Evolutionary conservation across 441 rosid genomes (phyloP).

Genomic region (Macaranga tanarius): DNA sequence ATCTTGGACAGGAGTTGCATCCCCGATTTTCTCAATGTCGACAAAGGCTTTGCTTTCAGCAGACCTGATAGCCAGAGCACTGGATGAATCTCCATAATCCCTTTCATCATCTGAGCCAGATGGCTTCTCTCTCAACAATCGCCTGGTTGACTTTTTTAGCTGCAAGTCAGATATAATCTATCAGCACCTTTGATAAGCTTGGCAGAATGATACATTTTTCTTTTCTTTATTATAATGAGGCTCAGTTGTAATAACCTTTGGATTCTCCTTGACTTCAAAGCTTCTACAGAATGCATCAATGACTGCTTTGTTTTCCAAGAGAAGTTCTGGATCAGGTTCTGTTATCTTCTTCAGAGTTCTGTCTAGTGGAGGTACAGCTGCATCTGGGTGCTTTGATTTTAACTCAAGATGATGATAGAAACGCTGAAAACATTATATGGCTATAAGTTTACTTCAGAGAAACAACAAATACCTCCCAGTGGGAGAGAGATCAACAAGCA

Average conservation of each 20-base stretch:
- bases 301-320: slow-evolving; percentile 46
- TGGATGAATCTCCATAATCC: slow-evolving; percentile 28
- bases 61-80: slow-evolving; percentile 28
- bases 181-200: slow-evolving; percentile 9
- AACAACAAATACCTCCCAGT: neutral
- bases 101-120: slow-evolving; percentile 65
- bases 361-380: slow-evolving; percentile 79
- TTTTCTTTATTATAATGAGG: neutral
- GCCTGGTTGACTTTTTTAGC: slow-evolving; percentile 64
- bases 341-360: slow-evolving; percentile 65
- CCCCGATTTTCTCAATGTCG: slow-evolving; percentile 49
- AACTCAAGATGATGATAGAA: slow-evolving; percentile 73
- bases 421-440: slow-evolving; percentile 48
- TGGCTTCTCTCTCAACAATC: slow-evolving; percentile 52
- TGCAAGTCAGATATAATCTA: slow-evolving; percentile 34
- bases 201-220: slow-evolving; percentile 13
- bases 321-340: slow-evolving; percentile 65
- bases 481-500: neutral
- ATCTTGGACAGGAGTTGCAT: slow-evolving; percentile 70
- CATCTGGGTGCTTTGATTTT: slow-evolving; percentile 70
- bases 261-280: slow-evolving; percentile 79
- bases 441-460: slow-evolving; percentile 27
- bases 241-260: slow-evolving; percentile 50
- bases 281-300: slow-evolving; percentile 46
- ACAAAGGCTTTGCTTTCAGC: slow-evolving; percentile 29